These are phyloP conservation scores for Xenoacremonium recifei DNA, from an alignment of 2,329 filamentous ascomycete species.

Conservation along the genomic window DNA sequence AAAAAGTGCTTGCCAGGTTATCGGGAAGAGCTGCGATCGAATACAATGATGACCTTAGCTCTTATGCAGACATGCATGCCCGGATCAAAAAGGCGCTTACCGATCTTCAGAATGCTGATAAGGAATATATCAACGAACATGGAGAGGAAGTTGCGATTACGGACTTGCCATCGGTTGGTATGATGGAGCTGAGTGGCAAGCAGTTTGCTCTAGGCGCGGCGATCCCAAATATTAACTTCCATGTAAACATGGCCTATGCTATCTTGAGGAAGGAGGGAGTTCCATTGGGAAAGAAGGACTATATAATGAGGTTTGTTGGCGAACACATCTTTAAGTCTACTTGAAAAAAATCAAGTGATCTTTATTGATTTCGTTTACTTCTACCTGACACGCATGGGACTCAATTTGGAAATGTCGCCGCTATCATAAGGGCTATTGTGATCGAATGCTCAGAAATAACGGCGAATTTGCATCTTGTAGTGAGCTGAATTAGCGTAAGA, in stretches of 20 bases:
- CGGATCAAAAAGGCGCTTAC: slow-evolving; percentile 26
- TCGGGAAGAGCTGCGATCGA: slow-evolving; percentile 23
- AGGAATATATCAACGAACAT: slow-evolving; percentile 27
- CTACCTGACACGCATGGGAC: no score
- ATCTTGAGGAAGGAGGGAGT: slow-evolving; percentile 58
- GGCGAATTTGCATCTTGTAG: no score
- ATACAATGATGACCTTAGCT: slow-evolving; percentile 24
- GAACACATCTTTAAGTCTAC: slow-evolving; percentile 17
- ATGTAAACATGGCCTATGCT: slow-evolving; percentile 54
- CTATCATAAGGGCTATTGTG: no score
- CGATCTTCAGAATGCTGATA: slow-evolving; percentile 28
- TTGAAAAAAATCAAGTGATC: no score
- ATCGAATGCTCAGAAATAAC: no score
- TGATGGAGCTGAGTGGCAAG: slow-evolving; percentile 21
- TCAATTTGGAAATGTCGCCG: no score
- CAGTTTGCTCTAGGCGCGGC: slow-evolving; percentile 45
- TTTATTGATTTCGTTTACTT: no score
- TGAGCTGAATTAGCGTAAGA: no score
- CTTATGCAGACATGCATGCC: slow-evolving; percentile 30
- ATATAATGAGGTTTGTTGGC: slow-evolving; percentile 30
- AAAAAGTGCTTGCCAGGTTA: slow-evolving; percentile 27
- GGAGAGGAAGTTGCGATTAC: slow-evolving; percentile 24
- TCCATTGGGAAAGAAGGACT: slow-evolving; percentile 58
- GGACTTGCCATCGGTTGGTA: slow-evolving; percentile 15
- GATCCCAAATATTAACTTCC: slow-evolving; percentile 61